Evolutionary conservation across 208 protist species (phyloP).

Genomic region (Crithidia bombi): DNA sequence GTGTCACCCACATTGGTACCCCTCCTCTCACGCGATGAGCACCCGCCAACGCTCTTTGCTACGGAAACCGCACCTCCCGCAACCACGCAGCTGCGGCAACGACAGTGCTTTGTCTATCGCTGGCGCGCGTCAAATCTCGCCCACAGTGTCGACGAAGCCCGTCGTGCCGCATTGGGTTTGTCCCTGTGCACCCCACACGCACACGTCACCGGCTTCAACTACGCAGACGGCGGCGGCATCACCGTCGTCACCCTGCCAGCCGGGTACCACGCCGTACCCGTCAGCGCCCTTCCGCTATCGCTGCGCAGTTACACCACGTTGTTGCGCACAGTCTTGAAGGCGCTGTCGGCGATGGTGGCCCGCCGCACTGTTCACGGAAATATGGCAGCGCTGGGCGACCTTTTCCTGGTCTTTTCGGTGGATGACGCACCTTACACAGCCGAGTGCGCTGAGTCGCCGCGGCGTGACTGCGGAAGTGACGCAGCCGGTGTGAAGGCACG

Average conservation of each 20-base stretch:
- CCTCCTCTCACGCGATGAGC: neutral
- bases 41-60: conserved; percentile 1
- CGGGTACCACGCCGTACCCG: conserved; percentile 51
- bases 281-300: conserved; percentile 59
- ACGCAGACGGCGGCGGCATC: conserved; percentile 57
- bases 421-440: neutral
- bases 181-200: conserved; percentile 46
- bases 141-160: conserved; percentile 49
- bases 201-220: conserved; percentile 51
- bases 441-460: neutral
- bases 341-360: conserved; percentile 69
- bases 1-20: neutral
- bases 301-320: conserved; percentile 53
- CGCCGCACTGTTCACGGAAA: conserved; percentile 77
- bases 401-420: conserved; percentile 61
- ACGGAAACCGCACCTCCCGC: neutral
- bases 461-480: neutral
- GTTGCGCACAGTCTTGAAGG: conserved; percentile 56
- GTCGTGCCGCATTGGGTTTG: conserved; percentile 70
- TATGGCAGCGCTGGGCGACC: conserved; percentile 50
- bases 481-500: neutral
- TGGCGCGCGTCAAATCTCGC: conserved; percentile 56
- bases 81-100: conserved; percentile 2
- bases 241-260: conserved; percentile 62
- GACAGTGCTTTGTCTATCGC: conserved; percentile 61